Conservation (phyloP, 2,329 filamentous ascomycete genomes). For the Nothophaeocryptopus gaeumannii region DNA sequence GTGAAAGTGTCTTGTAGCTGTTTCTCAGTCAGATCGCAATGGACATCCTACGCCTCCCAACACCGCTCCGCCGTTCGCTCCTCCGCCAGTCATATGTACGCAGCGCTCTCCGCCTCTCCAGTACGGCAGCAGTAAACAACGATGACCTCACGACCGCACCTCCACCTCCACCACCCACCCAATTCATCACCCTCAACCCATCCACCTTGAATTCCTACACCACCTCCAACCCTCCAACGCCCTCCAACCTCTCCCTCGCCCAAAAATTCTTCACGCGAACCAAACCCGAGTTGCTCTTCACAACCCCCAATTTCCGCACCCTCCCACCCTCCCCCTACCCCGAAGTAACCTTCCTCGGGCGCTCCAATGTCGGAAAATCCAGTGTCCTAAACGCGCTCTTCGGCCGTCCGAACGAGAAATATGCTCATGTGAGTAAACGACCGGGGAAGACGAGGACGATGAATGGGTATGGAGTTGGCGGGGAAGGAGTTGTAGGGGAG, state of each 20-base stretch:
- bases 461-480: slow-evolving; percentile 63
- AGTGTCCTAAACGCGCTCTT: slow-evolving; percentile 65
- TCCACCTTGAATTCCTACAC: slow-evolving; percentile 35
- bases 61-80: slow-evolving; percentile 23
- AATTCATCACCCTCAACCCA: slow-evolving; percentile 30
- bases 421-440: slow-evolving; percentile 57
- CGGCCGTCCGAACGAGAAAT: slow-evolving; percentile 35
- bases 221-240: slow-evolving; percentile 30
- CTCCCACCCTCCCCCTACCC: slow-evolving; percentile 55
- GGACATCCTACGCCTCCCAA: slow-evolving; percentile 29
- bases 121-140: slow-evolving; percentile 3
- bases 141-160: slow-evolving; percentile 6
- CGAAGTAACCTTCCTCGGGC: slow-evolving; percentile 65
- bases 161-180: slow-evolving; percentile 3
- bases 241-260: slow-evolving; percentile 41
- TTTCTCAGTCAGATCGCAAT: slow-evolving; percentile 12
- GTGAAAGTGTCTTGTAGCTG: not conserved
- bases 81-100: slow-evolving; percentile 5
- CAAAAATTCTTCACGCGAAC: slow-evolving; percentile 46
- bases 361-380: slow-evolving; percentile 69
- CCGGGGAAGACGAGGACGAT: slow-evolving; percentile 63
- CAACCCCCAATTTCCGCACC: slow-evolving; percentile 57
- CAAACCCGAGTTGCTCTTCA: slow-evolving; percentile 58
- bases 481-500: slow-evolving; percentile 21
- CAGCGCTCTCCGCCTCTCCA: not conserved